Percentiles rank a stretch among this genome's conserved stretches.
Evolutionary conservation across 805 yeast genomes (phyloP).

Genomic region (Metschnikowia dekortorum): DNA sequence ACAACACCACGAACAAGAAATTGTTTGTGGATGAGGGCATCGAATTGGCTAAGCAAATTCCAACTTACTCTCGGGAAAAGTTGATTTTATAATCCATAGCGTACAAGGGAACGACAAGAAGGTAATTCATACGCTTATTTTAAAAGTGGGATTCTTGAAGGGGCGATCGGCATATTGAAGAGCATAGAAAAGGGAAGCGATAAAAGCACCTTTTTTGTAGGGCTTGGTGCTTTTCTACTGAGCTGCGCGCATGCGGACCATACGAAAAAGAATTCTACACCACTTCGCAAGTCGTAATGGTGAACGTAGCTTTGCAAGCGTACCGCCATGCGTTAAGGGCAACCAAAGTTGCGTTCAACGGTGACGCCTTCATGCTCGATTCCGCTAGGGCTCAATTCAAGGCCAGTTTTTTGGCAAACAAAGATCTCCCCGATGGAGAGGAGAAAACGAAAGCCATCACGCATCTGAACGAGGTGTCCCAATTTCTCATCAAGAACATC

Average conservation of each 20-base stretch:
- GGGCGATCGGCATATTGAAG: not conserved
- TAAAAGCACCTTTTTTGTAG: not conserved
- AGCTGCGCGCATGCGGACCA: not conserved
- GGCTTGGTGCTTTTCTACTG: not conserved
- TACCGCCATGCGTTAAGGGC: conserved; percentile 68
- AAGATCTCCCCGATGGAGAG: conserved; percentile 24
- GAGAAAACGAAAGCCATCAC: conserved; percentile 39
- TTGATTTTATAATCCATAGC: conserved; percentile 28
- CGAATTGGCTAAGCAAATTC: conserved; percentile 40
- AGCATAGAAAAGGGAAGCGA: not conserved
- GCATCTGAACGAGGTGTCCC: conserved; percentile 61
- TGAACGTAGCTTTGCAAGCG: conserved; percentile 32
- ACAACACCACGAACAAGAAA: conserved; percentile 23
- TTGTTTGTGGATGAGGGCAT: conserved; percentile 25
- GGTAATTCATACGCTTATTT: too few species aligned
- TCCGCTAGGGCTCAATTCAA: conserved; percentile 62
- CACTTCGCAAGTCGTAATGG: conserved; percentile 5
- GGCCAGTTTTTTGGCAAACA: conserved; percentile 44
- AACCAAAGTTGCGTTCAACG: conserved; percentile 53
- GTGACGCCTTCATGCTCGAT: conserved; percentile 43
- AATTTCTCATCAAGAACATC: conserved; percentile 65
- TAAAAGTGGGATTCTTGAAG: too few species aligned
- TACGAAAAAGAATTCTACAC: not conserved
- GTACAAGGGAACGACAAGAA: not conserved
- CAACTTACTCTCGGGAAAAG: conserved; percentile 52